phyloP scores from a whole-genome alignment of 306 rosid species.

The Canavalia ensiformis region DNA sequence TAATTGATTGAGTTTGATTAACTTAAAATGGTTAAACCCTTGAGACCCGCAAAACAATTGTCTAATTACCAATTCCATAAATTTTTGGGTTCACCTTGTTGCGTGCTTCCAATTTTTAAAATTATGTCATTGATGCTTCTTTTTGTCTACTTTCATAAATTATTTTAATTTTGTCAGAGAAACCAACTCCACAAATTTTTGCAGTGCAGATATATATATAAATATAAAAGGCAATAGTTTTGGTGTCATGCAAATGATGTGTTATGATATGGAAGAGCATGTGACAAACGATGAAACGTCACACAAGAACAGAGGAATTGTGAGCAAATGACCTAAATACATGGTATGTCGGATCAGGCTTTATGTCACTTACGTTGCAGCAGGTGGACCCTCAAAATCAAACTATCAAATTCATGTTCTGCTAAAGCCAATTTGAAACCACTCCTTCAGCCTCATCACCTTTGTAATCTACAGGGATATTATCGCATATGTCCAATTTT shows the following conservation, averaged over 20 bases:
- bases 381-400: slow-evolving; percentile 45
- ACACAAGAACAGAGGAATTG: not conserved
- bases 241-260: slow-evolving; percentile 34
- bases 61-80: not conserved
- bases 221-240: not conserved
- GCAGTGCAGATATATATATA: no score
- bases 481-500: not conserved
- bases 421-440: slow-evolving; percentile 24
- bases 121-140: not conserved
- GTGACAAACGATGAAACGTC: slow-evolving; percentile 30
- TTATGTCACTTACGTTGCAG: slow-evolving; percentile 29
- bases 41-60: not conserved
- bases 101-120: not conserved
- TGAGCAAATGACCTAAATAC: slow-evolving; percentile 12
- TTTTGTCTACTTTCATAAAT: not conserved
- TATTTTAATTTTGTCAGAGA: not conserved
- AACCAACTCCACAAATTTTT: slow-evolving; percentile 13
- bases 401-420: slow-evolving; percentile 7
- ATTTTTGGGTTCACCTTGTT: not conserved
- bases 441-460: not conserved
- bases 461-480: not conserved
- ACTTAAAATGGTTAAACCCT: not conserved
- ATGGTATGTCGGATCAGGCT: not conserved
- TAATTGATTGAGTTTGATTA: no score
- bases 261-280: not conserved